Evolutionary conservation across 2,329 filamentous ascomycete species (phyloP).

Genomic region (Aaosphaeria pasadenensis): DNA sequence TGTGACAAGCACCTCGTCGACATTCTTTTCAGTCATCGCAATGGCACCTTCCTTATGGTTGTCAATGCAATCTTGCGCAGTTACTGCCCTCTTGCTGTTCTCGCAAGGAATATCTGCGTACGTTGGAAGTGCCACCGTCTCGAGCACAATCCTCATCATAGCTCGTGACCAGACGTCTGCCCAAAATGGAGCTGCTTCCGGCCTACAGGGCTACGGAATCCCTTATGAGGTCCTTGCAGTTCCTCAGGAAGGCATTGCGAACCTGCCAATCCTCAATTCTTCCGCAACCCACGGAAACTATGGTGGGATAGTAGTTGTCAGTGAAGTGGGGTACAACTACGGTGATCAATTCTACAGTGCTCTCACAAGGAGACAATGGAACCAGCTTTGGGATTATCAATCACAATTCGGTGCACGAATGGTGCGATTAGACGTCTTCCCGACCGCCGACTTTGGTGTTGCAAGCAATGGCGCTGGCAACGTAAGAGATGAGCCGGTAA

Average conservation of each 20-base stretch:
- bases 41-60: constrained; percentile 24
- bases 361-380: constrained; percentile 56
- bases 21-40: constrained; percentile 8
- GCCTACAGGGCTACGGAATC: constrained; percentile 60
- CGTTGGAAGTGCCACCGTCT: constrained; percentile 24
- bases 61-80: constrained; percentile 20
- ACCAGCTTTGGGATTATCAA: constrained; percentile 57
- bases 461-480: constrained; percentile 30
- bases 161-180: constrained; percentile 52
- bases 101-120: constrained; percentile 10
- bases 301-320: constrained; percentile 56
- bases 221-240: constrained; percentile 56
- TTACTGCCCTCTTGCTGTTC: constrained; percentile 20
- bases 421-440: constrained; percentile 59
- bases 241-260: constrained; percentile 48
- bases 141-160: constrained; percentile 54
- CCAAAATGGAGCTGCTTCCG: constrained; percentile 50
- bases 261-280: constrained; percentile 52
- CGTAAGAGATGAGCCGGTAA: constrained; percentile 38
- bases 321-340: constrained; percentile 56
- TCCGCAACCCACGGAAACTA: constrained; percentile 53
- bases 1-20: constrained; percentile 16
- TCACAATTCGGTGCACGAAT: constrained; percentile 57
- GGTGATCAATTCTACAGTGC: constrained; percentile 50
- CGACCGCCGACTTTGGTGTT: constrained; percentile 49